Percentiles rank a stretch among this genome's conserved stretches.
These are phyloP conservation scores for Lycium ferocissimum DNA, from an alignment of 257 asterid genomes.

Conservation along the genomic window DNA sequence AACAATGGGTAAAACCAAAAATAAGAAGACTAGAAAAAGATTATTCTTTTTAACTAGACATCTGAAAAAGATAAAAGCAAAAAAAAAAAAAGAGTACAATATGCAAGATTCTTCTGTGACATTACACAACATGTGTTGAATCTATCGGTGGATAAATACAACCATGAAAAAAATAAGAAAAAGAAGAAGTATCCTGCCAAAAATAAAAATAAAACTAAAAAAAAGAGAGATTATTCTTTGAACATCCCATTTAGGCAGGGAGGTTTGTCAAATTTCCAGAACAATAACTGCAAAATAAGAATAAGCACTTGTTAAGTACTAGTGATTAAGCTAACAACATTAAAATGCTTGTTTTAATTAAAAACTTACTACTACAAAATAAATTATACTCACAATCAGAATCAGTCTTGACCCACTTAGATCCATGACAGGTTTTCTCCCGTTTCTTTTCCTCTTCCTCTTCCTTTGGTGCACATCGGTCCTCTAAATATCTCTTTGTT, in stretches of 20 bases:
- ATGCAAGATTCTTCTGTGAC: not conserved
- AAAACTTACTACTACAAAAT: not conserved
- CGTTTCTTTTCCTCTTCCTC: slow-evolving; percentile 51
- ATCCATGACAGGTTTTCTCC: slow-evolving; percentile 42
- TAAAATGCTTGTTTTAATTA: not conserved
- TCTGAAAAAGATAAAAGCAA: not conserved
- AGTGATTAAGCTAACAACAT: not conserved
- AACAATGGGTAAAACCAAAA: not conserved
- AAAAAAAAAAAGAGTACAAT: not conserved
- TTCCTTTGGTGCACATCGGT: slow-evolving; percentile 33
- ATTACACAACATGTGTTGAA: slow-evolving; percentile 65
- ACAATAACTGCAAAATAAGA: slow-evolving; percentile 72
- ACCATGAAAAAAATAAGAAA: slow-evolving; percentile 63
- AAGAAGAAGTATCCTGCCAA: slow-evolving; percentile 39
- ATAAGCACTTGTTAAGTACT: not conserved
- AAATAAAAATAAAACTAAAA: slow-evolving; percentile 26
- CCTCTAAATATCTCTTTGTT: slow-evolving; percentile 59
- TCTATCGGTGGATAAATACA: slow-evolving; percentile 39
- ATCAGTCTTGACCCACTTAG: slow-evolving; percentile 89
- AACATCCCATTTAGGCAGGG: slow-evolving; percentile 27
- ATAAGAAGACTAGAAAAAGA: not conserved
- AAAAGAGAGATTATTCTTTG: slow-evolving; percentile 28
- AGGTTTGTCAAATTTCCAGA: slow-evolving; percentile 62
- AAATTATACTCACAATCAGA: slow-evolving; percentile 70
- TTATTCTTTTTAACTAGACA: not conserved